A percentile compares a stretch with the other conserved stretches of the same genome.
Conservation (phyloP, 2,329 filamentous ascomycete genomes). For the Tolypocladium ovalisporum region DNA sequence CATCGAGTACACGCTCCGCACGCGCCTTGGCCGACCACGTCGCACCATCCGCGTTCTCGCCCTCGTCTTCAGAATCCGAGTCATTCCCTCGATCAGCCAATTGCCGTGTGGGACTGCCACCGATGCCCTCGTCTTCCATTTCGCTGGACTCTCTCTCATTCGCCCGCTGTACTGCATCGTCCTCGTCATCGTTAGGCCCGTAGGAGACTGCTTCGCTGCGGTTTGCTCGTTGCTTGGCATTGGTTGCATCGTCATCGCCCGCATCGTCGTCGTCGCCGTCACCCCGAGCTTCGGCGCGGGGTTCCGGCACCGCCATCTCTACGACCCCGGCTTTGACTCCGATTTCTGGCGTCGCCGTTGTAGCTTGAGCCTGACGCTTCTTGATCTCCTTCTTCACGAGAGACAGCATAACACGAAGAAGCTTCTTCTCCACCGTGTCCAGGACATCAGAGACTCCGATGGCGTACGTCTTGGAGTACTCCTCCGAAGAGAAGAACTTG, state of each 20-base stretch:
- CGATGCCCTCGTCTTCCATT: slow-evolving; percentile 37
- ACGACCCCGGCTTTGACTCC: slow-evolving; percentile 42
- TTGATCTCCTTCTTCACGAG: slow-evolving; percentile 71
- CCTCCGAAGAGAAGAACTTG: slow-evolving; percentile 71
- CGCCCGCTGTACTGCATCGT: slow-evolving; percentile 59
- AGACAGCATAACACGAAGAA: slow-evolving; percentile 61
- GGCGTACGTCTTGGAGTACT: slow-evolving; percentile 79
- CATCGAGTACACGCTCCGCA: slow-evolving; percentile 52
- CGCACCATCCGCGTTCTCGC: slow-evolving; percentile 27
- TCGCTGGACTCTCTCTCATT: slow-evolving; percentile 22
- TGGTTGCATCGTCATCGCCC: slow-evolving; percentile 68
- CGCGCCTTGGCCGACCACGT: slow-evolving; percentile 34
- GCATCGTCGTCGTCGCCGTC: slow-evolving; percentile 59
- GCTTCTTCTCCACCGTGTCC: slow-evolving; percentile 66
- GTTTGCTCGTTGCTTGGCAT: slow-evolving; percentile 64
- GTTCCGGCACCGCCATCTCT: slow-evolving; percentile 32
- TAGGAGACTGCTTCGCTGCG: slow-evolving; percentile 77
- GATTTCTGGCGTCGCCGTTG: slow-evolving; percentile 67
- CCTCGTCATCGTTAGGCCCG: slow-evolving; percentile 85
- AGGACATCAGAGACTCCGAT: slow-evolving; percentile 71
- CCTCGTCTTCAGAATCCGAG: slow-evolving; percentile 23
- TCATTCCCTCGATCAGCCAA: slow-evolving; percentile 14
- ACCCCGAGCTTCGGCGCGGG: slow-evolving; percentile 21
- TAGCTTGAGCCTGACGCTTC: slow-evolving; percentile 58
- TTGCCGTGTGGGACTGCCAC: slow-evolving; percentile 33